Evolutionary conservation across 1,284 basidiomycete species (phyloP).

Genomic region (Ganoderma multipileum): DNA sequence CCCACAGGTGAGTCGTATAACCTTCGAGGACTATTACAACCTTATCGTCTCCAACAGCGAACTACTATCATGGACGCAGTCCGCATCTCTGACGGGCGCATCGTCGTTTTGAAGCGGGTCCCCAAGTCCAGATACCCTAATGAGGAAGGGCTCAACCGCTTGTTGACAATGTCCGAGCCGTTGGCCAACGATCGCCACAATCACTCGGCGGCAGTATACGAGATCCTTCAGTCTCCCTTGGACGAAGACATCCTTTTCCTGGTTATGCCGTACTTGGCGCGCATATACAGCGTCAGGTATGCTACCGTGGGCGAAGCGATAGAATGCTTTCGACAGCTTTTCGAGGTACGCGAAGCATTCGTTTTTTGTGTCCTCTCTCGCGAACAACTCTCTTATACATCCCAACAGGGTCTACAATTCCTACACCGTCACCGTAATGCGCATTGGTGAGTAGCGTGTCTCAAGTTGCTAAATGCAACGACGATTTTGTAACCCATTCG

Average conservation of each 20-base stretch:
- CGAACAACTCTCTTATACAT: not conserved
- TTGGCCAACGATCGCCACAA: conserved; percentile 33
- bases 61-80: conserved; percentile 18
- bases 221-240: conserved; percentile 29
- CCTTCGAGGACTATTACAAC: not conserved
- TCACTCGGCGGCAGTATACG: conserved; percentile 38
- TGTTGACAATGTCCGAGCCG: conserved; percentile 12
- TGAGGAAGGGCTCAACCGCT: not conserved
- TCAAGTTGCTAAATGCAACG: not conserved
- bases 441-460: not conserved
- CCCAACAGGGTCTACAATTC: not conserved
- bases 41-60: not conserved
- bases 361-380: not conserved
- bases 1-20: not conserved
- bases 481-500: not conserved
- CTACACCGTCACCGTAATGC: not conserved
- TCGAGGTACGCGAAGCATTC: conserved; percentile 33
- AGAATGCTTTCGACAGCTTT: conserved; percentile 37
- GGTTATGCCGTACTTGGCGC: conserved; percentile 38
- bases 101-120: conserved; percentile 12
- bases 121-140: conserved; percentile 26
- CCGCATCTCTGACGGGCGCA: conserved; percentile 18
- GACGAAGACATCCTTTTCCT: conserved; percentile 28
- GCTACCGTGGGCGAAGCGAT: conserved; percentile 37
- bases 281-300: conserved; percentile 31